Conservation (phyloP, 176 grass and related monocot species). For the Lolium rigidum region DNA sequence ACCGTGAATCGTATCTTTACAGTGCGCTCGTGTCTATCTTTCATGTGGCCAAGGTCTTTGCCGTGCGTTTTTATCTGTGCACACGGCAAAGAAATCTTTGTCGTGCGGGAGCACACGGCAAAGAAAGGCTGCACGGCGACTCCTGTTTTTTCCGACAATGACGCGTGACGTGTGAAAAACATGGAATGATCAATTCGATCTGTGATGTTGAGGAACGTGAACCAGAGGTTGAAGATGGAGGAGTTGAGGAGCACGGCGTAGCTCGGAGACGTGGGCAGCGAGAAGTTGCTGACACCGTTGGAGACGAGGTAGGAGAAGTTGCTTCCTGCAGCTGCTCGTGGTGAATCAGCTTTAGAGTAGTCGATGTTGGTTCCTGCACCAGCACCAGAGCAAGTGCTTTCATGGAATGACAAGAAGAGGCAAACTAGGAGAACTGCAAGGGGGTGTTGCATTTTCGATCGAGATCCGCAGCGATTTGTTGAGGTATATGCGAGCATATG, state of each 20-base stretch:
- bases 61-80: too few relatives aligned
- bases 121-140: too few relatives aligned
- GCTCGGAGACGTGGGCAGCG: constrained; percentile 41
- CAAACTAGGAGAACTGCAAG: neutral
- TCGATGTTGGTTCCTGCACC: neutral
- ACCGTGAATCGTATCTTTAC: too few relatives aligned
- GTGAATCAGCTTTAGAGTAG: neutral
- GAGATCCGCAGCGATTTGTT: neutral
- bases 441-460: neutral
- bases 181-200: too few relatives aligned
- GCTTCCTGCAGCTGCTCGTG: neutral
- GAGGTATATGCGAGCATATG: neutral
- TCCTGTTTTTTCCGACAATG: too few relatives aligned
- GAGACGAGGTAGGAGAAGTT: constrained; percentile 56
- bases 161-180: too few relatives aligned
- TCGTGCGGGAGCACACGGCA: too few relatives aligned
- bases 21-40: too few relatives aligned
- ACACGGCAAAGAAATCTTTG: too few relatives aligned
- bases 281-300: constrained; percentile 61
- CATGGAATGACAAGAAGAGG: neutral
- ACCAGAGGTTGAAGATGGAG: constrained; percentile 68
- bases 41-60: too few relatives aligned
- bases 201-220: constrained; percentile 36
- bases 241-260: constrained; percentile 55
- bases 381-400: neutral